These are phyloP conservation scores for Sequoiadendron giganteum DNA, from an alignment of 75 land plant species.

Conservation along the genomic window DNA sequence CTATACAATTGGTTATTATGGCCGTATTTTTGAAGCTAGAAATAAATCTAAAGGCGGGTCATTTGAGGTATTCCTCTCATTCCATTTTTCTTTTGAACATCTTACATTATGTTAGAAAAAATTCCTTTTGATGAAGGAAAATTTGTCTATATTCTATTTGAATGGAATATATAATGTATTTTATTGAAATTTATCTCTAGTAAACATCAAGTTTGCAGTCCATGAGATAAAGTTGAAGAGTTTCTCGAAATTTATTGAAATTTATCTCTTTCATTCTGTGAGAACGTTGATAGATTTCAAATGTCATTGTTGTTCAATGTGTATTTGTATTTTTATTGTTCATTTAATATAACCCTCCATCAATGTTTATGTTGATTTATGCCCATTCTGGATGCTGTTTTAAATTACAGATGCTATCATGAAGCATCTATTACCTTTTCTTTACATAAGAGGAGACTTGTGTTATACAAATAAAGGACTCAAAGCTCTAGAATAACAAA, in stretches of 20 bases:
- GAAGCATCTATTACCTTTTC: not conserved
- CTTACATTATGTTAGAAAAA: not conserved
- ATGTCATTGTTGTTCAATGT: not conserved
- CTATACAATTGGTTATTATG: conserved; percentile 97
- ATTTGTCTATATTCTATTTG: not conserved
- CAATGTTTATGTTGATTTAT: not conserved
- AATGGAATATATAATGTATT: not conserved
- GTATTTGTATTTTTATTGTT: not conserved
- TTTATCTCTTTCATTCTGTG: not conserved
- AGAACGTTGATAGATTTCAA: not conserved
- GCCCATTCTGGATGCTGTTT: no score
- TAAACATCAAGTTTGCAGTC: no score
- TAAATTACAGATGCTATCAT: not conserved
- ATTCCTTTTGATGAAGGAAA: not conserved
- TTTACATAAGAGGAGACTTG: not conserved
- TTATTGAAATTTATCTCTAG: not conserved
- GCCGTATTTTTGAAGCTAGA: conserved; percentile 98
- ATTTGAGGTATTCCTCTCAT: conserved; percentile 65
- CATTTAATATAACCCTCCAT: not conserved
- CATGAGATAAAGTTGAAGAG: no score
- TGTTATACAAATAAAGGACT: no score
- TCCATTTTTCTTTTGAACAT: not conserved
- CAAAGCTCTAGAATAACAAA: no score
- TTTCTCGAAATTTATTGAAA: not conserved
- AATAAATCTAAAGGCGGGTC: conserved; percentile 98